Percentiles rank a stretch among this genome's conserved stretches.
Conservation (phyloP, 2,329 filamentous ascomycete species). For the Tolypocladium album region DNA sequence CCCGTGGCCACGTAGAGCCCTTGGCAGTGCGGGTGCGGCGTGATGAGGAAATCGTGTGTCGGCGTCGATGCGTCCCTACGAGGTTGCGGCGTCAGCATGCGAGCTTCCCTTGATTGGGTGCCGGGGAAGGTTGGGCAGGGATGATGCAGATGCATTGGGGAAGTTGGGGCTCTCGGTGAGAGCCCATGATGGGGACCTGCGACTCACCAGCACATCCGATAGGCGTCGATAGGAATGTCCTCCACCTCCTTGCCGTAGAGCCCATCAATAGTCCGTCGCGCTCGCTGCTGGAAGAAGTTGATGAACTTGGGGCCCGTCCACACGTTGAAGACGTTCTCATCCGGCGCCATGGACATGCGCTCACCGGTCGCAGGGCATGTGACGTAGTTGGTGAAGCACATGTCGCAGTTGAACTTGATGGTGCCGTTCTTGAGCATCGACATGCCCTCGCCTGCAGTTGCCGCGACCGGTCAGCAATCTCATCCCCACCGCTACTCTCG, state of each 20-base stretch:
- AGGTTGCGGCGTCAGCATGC: constrained; percentile 4
- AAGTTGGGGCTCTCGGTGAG: constrained; percentile 1
- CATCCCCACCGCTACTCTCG: not conserved
- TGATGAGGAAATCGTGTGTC: constrained; percentile 51
- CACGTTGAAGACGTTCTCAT: constrained; percentile 28
- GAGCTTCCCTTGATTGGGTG: not conserved
- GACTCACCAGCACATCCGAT: constrained; percentile 35
- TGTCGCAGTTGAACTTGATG: constrained; percentile 52
- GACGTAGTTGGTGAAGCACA: constrained; percentile 45
- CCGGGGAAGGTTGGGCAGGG: not conserved
- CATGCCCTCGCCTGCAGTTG: constrained; percentile 26
- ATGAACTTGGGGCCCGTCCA: constrained; percentile 28
- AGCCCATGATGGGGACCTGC: not conserved
- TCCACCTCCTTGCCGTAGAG: constrained; percentile 30
- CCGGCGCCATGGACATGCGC: constrained; percentile 40
- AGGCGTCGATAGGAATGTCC: constrained; percentile 27
- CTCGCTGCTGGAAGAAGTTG: constrained; percentile 32
- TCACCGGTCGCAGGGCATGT: constrained; percentile 34
- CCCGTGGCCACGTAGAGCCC: constrained; percentile 51
- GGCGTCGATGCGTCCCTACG: constrained; percentile 50
- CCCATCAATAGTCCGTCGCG: constrained; percentile 25
- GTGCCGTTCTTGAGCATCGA: constrained; percentile 34
- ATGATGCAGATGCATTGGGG: not conserved
- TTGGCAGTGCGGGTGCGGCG: constrained; percentile 33
- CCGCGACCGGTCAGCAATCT: constrained; percentile 2